Conservation (phyloP, 2,329 filamentous ascomycete species). For the Biscogniauxia sp. region DNA sequence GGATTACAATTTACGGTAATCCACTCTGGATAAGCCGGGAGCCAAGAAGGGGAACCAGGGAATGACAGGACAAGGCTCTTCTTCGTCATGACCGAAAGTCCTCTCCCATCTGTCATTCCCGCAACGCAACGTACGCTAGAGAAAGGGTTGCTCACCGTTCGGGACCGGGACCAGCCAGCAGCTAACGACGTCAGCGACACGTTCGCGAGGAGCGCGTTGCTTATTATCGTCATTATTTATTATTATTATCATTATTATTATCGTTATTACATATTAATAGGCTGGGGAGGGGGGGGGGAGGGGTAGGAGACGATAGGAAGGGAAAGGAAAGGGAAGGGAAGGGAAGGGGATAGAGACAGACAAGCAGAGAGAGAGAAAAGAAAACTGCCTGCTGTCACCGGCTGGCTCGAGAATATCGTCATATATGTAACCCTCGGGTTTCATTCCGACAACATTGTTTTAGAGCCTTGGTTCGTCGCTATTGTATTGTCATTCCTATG, state of each 20-base stretch:
- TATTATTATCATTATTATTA: not conserved
- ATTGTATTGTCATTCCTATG: conserved; percentile 19
- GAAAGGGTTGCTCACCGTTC: not conserved
- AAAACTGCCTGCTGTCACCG: conserved; percentile 4
- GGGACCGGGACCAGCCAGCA: no score
- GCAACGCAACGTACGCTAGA: not conserved
- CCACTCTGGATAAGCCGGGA: not conserved
- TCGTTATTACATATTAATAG: no score
- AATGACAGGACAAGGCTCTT: not conserved
- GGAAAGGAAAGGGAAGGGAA: no score
- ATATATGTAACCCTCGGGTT: conserved; percentile 27
- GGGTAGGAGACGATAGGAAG: no score
- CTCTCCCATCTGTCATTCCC: not conserved
- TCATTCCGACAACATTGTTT: conserved; percentile 22
- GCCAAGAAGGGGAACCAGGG: not conserved
- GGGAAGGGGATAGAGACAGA: no score
- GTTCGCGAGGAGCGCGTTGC: not conserved
- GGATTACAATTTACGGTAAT: not conserved
- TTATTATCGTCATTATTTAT: not conserved
- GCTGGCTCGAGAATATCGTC: conserved; percentile 26
- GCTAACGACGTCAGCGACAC: conserved; percentile 20
- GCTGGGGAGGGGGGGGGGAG: no score
- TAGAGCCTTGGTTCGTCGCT: conserved; percentile 13
- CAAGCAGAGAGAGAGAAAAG: not conserved
- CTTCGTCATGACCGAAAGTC: not conserved